Percentiles rank a stretch among this genome's conserved stretches.
phyloP scores from a whole-genome alignment of 768 basidiomycete genomes.

The Psilocybe subaeruginosa region DNA sequence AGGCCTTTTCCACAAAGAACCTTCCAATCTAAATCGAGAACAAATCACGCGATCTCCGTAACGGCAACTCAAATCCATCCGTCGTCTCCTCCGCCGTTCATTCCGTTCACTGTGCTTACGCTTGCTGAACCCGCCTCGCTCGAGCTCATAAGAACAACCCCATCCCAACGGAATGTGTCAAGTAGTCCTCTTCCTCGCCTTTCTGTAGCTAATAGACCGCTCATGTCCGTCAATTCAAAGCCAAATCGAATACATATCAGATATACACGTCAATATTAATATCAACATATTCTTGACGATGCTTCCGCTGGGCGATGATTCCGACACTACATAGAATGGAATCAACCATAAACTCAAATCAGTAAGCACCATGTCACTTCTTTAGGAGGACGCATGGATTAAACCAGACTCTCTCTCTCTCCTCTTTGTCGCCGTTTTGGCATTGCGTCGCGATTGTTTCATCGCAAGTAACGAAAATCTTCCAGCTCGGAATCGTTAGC shows the following conservation, averaged over 20 bases:
- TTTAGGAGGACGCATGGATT: too few species aligned
- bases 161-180: too few species aligned
- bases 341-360: background rate
- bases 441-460: background rate
- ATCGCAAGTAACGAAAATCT: too few species aligned
- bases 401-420: background rate
- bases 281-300: background rate
- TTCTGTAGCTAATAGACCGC: too few species aligned
- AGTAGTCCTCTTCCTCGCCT: too few species aligned
- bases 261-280: too few species aligned
- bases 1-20: conserved; percentile 17
- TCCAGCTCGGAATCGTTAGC: too few species aligned
- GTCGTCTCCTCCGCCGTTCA: background rate
- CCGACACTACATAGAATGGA: background rate
- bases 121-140: too few species aligned
- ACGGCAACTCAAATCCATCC: background rate
- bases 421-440: background rate
- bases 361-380: background rate
- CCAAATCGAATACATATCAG: too few species aligned
- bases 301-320: background rate
- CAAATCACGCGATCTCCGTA: conserved; percentile 8
- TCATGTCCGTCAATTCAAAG: too few species aligned
- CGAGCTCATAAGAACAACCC: background rate
- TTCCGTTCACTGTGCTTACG: background rate
- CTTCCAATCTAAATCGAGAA: conserved; percentile 17